Evolutionary conservation across 352 stramenopile species (phyloP).

Genomic region (Globisporangium abappressorium): DNA sequence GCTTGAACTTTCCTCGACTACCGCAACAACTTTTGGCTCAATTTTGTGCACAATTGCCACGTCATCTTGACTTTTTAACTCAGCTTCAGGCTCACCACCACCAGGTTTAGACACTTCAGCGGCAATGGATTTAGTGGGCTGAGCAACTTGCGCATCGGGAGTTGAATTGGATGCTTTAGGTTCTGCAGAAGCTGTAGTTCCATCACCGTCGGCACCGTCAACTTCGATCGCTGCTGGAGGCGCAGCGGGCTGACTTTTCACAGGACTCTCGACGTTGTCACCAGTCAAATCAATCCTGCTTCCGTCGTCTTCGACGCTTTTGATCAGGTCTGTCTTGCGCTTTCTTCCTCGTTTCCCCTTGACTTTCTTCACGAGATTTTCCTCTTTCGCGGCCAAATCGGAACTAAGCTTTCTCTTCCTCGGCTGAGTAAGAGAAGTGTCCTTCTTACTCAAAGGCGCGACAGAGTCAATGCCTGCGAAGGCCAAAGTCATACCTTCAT

Average conservation of each 20-base stretch:
- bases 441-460: not conserved
- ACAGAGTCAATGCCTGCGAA: slow-evolving; percentile 5
- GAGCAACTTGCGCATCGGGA: not conserved
- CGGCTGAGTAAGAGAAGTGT: not conserved
- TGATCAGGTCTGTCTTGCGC: slow-evolving; percentile 5
- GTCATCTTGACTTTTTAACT: not conserved
- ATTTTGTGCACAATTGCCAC: not conserved
- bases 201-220: not conserved
- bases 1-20: not conserved
- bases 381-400: slow-evolving; percentile 13
- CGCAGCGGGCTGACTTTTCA: not conserved
- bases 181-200: not conserved
- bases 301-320: slow-evolving; percentile 10
- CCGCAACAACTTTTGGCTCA: not conserved
- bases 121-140: not conserved
- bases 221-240: too few species aligned
- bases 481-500: not conserved
- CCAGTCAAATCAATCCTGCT: slow-evolving; percentile 31
- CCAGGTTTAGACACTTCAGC: not conserved
- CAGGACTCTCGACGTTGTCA: slow-evolving; percentile 10
- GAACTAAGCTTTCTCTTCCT: slow-evolving; percentile 42
- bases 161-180: not conserved
- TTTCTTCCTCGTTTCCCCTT: slow-evolving; percentile 21
- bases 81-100: not conserved
- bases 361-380: slow-evolving; percentile 28